Evolutionary conservation across 2,329 filamentous ascomycete genomes (phyloP).

Genomic region (Paramyrothecium roridum): DNA sequence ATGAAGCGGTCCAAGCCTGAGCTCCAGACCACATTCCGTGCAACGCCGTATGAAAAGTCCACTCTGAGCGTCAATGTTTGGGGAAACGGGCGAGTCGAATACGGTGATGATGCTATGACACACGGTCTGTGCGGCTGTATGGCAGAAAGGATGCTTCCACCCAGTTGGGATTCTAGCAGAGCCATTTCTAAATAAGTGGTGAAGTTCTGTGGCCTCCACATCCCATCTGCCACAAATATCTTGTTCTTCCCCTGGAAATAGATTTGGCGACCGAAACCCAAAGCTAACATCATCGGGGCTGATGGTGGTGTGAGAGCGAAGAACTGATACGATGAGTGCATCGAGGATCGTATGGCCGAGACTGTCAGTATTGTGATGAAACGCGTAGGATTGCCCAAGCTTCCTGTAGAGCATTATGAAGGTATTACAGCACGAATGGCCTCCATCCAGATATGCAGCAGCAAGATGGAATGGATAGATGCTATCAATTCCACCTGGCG

Average conservation of each 20-base stretch:
- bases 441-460: slow-evolving; percentile 5
- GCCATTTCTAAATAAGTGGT: slow-evolving; percentile 2
- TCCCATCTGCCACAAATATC: slow-evolving; percentile 13
- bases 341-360: slow-evolving; percentile 8
- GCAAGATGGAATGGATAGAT: slow-evolving; percentile 7
- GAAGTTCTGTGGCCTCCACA: background rate
- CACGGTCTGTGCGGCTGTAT: slow-evolving; percentile 6
- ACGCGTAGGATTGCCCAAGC: background rate
- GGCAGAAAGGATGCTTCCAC: slow-evolving; percentile 12
- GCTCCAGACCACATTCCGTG: slow-evolving; percentile 6
- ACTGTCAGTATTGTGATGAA: slow-evolving; percentile 2
- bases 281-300: background rate
- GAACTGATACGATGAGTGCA: background rate
- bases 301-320: slow-evolving; percentile 6
- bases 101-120: background rate
- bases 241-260: slow-evolving; percentile 9
- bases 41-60: slow-evolving; percentile 8
- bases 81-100: background rate
- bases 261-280: background rate
- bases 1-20: slow-evolving; percentile 6
- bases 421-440: background rate
- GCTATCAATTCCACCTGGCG: background rate
- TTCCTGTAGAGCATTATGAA: background rate
- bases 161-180: slow-evolving; percentile 1
- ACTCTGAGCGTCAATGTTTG: slow-evolving; percentile 2